Percentiles rank a stretch among this genome's conserved stretches.
Conservation (phyloP, 2,329 filamentous ascomycete genomes). For the Tolypocladium sp. region DNA sequence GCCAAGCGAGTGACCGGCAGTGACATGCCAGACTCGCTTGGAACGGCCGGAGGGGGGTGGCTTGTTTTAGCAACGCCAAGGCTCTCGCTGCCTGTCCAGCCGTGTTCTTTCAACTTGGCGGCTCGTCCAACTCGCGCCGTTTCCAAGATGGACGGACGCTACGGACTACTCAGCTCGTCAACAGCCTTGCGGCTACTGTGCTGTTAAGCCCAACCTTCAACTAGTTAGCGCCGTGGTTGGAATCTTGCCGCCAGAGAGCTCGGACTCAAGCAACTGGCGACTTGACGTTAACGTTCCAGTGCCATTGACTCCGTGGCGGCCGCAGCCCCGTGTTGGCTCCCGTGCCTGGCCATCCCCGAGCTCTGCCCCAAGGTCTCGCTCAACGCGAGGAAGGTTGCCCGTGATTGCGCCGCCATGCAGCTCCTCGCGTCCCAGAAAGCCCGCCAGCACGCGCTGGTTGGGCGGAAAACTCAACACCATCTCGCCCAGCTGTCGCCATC, state of each 20-base stretch:
- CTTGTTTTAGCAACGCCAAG: too few species aligned
- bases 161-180: background rate
- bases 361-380: background rate
- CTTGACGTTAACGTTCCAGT: too few species aligned
- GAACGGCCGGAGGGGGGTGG: too few species aligned
- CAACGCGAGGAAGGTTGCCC: background rate
- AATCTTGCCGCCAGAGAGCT: background rate
- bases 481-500: background rate
- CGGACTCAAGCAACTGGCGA: too few species aligned
- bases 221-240: background rate
- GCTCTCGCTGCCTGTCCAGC: too few species aligned
- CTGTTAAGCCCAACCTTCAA: background rate
- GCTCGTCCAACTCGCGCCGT: background rate
- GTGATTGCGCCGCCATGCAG: background rate
- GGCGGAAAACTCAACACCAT: background rate
- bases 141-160: background rate
- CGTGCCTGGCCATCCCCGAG: background rate
- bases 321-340: background rate
- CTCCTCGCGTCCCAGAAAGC: background rate
- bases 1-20: background rate
- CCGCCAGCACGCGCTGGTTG: background rate
- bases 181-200: background rate
- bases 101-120: background rate
- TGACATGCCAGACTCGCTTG: background rate
- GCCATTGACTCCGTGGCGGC: background rate